Base-by-base conservation (phyloP, 345 rosid species). In the Lumnitzera racemosa region DNA sequence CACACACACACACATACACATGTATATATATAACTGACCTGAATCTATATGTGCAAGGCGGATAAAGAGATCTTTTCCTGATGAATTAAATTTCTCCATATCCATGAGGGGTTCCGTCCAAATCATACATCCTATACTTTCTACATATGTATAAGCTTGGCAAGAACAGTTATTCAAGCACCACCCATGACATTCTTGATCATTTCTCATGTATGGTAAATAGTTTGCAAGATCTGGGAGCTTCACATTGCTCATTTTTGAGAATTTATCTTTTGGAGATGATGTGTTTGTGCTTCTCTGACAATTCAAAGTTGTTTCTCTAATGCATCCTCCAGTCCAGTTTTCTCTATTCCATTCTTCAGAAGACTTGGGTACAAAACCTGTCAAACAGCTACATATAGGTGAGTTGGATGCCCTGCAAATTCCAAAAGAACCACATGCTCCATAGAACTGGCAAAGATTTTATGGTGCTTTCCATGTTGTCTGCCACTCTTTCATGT, bases 101-200 rank as follows among this genome's bases (percentile, higher is more conserved):
- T 65, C 69, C 24, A 51, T n/a, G 51, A 66, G 24, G 27, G 58
- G 52, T 15, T 57, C 69, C 43, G 16, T 46, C 69, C 63, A 66
- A n/a, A 17, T 58, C 23, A 58, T 24, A 47, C 69, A 66, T 7
- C 16, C 41, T 0, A 13, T 31, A 6, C 17, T 5, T 2, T 1
- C 15, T 55, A 13, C 12, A 11, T 12, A 50, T 8, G 69, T 11
- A 52, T 41, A 66, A 57, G 69, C 69, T 58, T 57, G 46, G 41
- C 69, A 66, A 11, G 62, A 57, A 63, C 69, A 66, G 29, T 66
- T 66, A 25, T 43, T 11, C 15, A 50, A 46, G 53, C 63, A 66
- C 20, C 48, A 47, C 13, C 52, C 11, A 23, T 58, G 46, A 51
- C 69, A 66, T 13, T 58, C 69, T 36, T 36, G 43, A 25, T 13